phyloP scores from a whole-genome alignment of 805 yeast genomes.

The Teunomyces barrocoloradensis region DNA sequence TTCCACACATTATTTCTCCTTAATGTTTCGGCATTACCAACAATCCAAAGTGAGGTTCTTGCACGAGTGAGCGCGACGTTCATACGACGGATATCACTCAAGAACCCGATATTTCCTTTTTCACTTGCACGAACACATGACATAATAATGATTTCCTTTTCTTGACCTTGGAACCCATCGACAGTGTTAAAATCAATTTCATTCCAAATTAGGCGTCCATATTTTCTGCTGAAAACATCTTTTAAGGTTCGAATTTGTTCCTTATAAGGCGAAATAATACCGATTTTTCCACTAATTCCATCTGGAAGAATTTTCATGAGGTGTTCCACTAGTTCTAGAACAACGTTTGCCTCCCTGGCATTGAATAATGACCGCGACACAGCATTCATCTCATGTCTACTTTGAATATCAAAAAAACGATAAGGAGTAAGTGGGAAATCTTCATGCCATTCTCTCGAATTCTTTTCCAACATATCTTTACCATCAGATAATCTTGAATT shows the following conservation, averaged over 20 bases:
- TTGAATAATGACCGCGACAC: conserved; percentile 72
- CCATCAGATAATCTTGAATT: conserved; percentile 74
- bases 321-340: conserved; percentile 58
- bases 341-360: conserved; percentile 65
- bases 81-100: conserved; percentile 91
- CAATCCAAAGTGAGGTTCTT: conserved; percentile 83
- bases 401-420: conserved; percentile 63
- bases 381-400: conserved; percentile 60
- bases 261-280: conserved; percentile 92
- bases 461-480: conserved; percentile 58
- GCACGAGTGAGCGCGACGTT: conserved; percentile 97
- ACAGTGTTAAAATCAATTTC: conserved; percentile 89
- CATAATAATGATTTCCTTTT: conserved; percentile 87
- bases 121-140: conserved; percentile 92
- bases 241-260: conserved; percentile 71
- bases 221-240: conserved; percentile 52
- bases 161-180: conserved; percentile 97
- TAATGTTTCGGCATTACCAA: conserved; percentile 76
- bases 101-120: conserved; percentile 72
- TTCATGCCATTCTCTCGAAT: conserved; percentile 74
- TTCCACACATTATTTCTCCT: conserved; percentile 69
- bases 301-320: conserved; percentile 49
- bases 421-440: conserved; percentile 64
- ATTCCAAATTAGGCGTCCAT: conserved; percentile 60
- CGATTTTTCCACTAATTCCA: conserved; percentile 71